Base-by-base conservation (phyloP, 148 eudicot species). In the Vaccinium macrocarpon region DNA sequence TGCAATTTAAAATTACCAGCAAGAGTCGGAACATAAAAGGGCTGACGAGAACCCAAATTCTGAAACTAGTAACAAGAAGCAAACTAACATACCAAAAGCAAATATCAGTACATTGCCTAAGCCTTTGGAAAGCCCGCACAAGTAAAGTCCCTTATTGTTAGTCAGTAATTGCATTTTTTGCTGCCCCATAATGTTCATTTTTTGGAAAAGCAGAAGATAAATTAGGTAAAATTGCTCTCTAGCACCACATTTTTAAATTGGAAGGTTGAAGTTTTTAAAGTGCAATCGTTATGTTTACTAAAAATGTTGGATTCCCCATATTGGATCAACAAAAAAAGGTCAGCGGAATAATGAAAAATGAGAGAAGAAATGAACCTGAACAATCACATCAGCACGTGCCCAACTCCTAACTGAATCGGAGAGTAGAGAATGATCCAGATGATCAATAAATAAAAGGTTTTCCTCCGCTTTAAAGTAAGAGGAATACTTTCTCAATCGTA, bases 391-490 rank as follows among this genome's bases (percentile, higher is more conserved):
- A 80, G 92, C 89, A 87, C 85, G 82, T 81, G 87, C 88, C 97
- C 92, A 95, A 82, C 75, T 51, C 78, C 84, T 90, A 76, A 91
- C 87, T 32, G 90, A 88, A 84, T 89, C 89, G 80, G 94, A 92
- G 50, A 93, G 90, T 74, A 97, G 91, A 59, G 90, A 55, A 76
- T 97, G 97, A 90, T 97, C 99, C 62, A 97, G 92, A 89, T 97
- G 93, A 88, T 97, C 99, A 80, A 97, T 78, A 85, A 94, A 97
- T 61, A 90, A 23, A 66, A 93, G 84, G 70, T 82, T 85, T 62
- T 91, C 88, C 66, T 86, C 87, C 80, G 81, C 86, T 81, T 90
- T 92, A 81, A 87, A 88, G 49, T 93, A 85, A 49, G 89, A 85
- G 62, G 86, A 83, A 75, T 91, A 89, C 89, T 88, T 95, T 85